phyloP scores from a whole-genome alignment of 1,139 yeast species.

The Insectozyma bohioensis region DNA sequence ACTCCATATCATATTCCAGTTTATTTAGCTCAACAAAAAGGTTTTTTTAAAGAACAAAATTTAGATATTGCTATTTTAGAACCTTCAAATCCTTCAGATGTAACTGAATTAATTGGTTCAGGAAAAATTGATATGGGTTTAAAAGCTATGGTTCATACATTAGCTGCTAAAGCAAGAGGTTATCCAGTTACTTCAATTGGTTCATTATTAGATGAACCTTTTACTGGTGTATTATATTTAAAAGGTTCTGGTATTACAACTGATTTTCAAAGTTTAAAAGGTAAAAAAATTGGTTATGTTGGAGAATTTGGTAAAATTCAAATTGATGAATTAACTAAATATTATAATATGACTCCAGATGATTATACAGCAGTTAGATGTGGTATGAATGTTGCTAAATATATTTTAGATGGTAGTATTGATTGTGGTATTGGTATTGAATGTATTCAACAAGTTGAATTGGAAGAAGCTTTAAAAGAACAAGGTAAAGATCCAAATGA shows the following conservation, averaged over 20 bases:
- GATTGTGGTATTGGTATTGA: constrained; percentile 63
- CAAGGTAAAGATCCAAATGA: constrained; percentile 47
- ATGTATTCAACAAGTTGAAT: constrained; percentile 58
- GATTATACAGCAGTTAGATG: constrained; percentile 62
- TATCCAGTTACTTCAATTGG: constrained; percentile 58
- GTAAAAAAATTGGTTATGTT: constrained; percentile 55
- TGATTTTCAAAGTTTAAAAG: constrained; percentile 52
- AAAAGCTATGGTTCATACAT: constrained; percentile 61
- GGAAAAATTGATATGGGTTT: constrained; percentile 61
- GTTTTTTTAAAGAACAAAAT: constrained; percentile 51
- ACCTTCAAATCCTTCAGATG: constrained; percentile 61
- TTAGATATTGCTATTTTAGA: constrained; percentile 53
- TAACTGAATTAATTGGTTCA: constrained; percentile 55
- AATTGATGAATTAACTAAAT: constrained; percentile 54
- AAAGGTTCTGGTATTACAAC: constrained; percentile 51
- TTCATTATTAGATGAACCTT: constrained; percentile 56
- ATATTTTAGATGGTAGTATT: constrained; percentile 53
- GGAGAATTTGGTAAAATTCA: constrained; percentile 63
- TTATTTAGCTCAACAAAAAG: constrained; percentile 50
- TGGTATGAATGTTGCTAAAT: constrained; percentile 61
- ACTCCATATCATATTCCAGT: constrained; percentile 59
- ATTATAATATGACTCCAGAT: constrained; percentile 54
- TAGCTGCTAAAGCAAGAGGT: constrained; percentile 61
- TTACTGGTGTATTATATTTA: constrained; percentile 55
- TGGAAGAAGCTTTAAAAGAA: constrained; percentile 49